phyloP scores from a whole-genome alignment of 345 rosid species.

The Gossypium turneri region DNA sequence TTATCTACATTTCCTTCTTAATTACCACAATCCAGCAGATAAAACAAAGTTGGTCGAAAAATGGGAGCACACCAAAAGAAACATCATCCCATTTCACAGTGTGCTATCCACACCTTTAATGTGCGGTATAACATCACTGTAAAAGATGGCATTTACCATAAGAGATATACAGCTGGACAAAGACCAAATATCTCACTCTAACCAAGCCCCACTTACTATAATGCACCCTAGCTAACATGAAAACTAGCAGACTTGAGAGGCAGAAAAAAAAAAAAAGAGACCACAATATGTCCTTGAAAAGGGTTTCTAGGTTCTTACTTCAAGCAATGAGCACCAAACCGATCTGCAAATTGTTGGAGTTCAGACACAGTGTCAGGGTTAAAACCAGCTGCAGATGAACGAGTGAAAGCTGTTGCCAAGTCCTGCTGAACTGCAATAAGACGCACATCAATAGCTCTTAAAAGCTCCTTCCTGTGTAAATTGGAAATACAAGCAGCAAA shows the following conservation, averaged over 20 bases:
- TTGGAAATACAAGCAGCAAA: not conserved
- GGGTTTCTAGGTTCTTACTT: constrained; percentile 53
- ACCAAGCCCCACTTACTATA: not conserved
- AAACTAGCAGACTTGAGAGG: not conserved
- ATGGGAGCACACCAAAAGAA: not conserved
- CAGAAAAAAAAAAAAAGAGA: not conserved
- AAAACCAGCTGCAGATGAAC: constrained; percentile 88
- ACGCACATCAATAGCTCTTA: constrained; percentile 92
- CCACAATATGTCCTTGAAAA: not conserved
- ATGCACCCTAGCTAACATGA: not conserved
- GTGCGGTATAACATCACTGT: not conserved
- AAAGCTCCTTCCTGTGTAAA: constrained; percentile 78
- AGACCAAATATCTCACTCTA: not conserved
- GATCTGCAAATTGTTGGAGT: constrained; percentile 76
- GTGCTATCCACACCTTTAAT: not conserved
- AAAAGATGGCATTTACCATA: not conserved
- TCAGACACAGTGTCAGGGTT: constrained; percentile 58
- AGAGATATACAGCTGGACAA: not conserved
- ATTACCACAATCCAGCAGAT: not conserved
- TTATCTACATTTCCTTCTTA: not conserved
- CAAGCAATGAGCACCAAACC: constrained; percentile 78
- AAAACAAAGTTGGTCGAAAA: not conserved
- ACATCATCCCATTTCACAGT: not conserved
- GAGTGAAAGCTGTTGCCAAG: constrained; percentile 62
- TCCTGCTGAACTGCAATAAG: constrained; percentile 80